These are phyloP conservation scores for Fraxinus platypoda DNA, from an alignment of 305 asterid genomes.

Conservation along the genomic window DNA sequence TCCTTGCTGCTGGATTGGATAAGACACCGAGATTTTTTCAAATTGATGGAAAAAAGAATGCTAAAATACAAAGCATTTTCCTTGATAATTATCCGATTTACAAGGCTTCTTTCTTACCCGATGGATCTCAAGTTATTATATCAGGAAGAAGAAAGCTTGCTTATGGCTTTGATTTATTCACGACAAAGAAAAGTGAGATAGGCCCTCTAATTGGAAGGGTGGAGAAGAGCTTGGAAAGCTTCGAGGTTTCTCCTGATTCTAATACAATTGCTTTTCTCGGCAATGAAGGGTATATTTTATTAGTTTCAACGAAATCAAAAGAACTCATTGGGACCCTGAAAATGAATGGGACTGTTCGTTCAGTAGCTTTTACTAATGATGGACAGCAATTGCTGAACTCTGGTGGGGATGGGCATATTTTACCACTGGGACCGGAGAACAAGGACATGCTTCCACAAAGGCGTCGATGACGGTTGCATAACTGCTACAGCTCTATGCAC, in stretches of 20 bases:
- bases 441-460: conserved; percentile 72
- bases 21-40: conserved; percentile 70
- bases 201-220: conserved; percentile 86
- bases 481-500: conserved; percentile 67
- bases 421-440: conserved; percentile 88
- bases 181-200: conserved; percentile 64
- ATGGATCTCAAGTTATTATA: conserved; percentile 76
- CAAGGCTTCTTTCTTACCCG: conserved; percentile 80
- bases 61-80: conserved; percentile 67
- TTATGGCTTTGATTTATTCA: conserved; percentile 69
- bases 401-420: conserved; percentile 82
- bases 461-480: conserved; percentile 83
- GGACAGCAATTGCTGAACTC: conserved; percentile 66
- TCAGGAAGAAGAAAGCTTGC: conserved; percentile 88
- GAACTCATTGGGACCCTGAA: conserved; percentile 79
- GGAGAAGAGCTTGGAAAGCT: conserved; percentile 80
- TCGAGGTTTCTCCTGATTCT: conserved; percentile 89
- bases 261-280: conserved; percentile 77
- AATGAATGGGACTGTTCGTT: conserved; percentile 82
- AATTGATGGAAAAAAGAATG: conserved; percentile 81
- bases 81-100: conserved; percentile 79
- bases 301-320: conserved; percentile 78
- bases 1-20: conserved; percentile 83
- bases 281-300: conserved; percentile 72
- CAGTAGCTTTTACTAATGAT: conserved; percentile 66